Conservation (phyloP, 495 filamentous ascomycete genomes). For the Talaromyces proteolyticus region DNA sequence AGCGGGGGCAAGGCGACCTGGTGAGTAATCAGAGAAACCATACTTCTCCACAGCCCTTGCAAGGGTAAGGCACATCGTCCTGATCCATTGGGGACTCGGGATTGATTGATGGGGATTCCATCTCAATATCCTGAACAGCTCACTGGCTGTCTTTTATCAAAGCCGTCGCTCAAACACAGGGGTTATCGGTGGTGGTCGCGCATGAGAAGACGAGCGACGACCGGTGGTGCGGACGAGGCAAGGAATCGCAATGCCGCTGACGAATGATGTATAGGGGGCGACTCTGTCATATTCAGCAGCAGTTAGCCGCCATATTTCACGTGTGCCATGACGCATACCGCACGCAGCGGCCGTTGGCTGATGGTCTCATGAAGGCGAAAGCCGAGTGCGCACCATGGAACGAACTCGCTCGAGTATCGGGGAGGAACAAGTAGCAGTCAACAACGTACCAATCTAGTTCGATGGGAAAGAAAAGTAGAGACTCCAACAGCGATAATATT, state of each 20-base stretch:
- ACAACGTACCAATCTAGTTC: too few species aligned
- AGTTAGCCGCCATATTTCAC: neutral
- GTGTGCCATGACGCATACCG: neutral
- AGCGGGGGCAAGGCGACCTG: conserved; percentile 4
- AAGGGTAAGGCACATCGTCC: conserved; percentile 83
- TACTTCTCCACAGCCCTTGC: conserved; percentile 98
- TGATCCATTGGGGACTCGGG: conserved; percentile 80
- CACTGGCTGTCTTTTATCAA: neutral
- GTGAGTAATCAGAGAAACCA: conserved; percentile 18
- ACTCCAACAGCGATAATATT: too few species aligned
- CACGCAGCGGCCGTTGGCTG: neutral
- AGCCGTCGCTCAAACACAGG: neutral
- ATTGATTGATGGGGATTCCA: conserved; percentile 48
- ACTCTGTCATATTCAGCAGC: neutral
- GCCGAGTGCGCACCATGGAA: neutral
- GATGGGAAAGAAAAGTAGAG: too few species aligned
- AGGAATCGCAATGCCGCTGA: too few species aligned
- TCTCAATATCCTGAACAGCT: conserved; percentile 16
- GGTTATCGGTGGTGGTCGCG: neutral
- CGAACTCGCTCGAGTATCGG: too few species aligned
- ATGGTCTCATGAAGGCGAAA: neutral
- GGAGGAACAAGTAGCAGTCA: too few species aligned
- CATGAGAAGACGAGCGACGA: neutral
- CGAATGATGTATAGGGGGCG: neutral
- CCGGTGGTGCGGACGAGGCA: neutral